phyloP scores from a whole-genome alignment of 768 basidiomycete genomes.

The Pulveroboletus sp. region DNA sequence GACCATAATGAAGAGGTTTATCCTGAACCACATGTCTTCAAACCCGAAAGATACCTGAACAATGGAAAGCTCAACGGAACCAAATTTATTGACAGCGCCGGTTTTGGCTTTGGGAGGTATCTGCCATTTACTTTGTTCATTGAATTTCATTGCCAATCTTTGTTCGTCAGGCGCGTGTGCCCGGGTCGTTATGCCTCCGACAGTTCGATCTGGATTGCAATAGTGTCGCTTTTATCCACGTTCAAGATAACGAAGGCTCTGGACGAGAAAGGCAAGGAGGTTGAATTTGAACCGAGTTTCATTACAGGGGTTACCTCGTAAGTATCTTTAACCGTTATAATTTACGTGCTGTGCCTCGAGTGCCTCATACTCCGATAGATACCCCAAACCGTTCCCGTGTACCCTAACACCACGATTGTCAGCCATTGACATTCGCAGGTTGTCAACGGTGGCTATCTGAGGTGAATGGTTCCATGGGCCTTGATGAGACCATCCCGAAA shows the following conservation, averaged over 20 bases:
- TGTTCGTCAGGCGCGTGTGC: slow-evolving; percentile 22
- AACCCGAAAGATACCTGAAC: slow-evolving; percentile 30
- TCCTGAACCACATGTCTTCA: slow-evolving; percentile 25
- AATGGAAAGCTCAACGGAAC: slow-evolving; percentile 7
- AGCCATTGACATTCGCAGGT: slow-evolving; percentile 3
- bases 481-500: too few relatives aligned
- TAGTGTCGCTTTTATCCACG: slow-evolving; percentile 24
- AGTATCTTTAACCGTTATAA: neutral
- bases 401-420: slow-evolving; percentile 3
- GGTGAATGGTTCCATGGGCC: too few relatives aligned
- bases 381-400: slow-evolving; percentile 12
- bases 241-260: slow-evolving; percentile 24
- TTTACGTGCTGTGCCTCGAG: too few relatives aligned
- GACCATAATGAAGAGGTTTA: slow-evolving; percentile 8
- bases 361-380: neutral
- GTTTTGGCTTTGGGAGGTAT: slow-evolving; percentile 25
- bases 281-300: slow-evolving; percentile 18
- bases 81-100: neutral
- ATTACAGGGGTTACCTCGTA: slow-evolving; percentile 12
- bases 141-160: neutral
- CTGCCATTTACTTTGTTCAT: too few relatives aligned
- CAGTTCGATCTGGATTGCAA: slow-evolving; percentile 25
- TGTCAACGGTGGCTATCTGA: neutral
- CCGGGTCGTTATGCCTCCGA: slow-evolving; percentile 31
- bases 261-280: slow-evolving; percentile 23